Base-by-base conservation (phyloP, 2,329 filamentous ascomycete genomes). In the Coleophoma crateriformis region DNA sequence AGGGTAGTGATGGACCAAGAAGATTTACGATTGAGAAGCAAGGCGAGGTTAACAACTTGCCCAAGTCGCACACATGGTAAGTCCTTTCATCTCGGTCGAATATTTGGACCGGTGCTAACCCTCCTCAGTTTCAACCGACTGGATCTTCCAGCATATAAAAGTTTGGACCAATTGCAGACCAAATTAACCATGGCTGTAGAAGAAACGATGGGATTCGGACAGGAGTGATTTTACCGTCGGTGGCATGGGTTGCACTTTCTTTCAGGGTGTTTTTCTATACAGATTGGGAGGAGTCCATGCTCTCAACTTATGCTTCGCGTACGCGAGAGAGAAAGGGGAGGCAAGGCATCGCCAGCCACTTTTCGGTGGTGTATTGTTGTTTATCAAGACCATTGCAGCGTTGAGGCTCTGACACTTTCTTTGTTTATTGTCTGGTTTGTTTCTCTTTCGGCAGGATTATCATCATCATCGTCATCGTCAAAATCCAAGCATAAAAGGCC, bases 1-100 rank as follows among this genome's bases (percentile, higher is more conserved):
- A 99, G 70, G 94, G 94, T 38, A 96, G 90, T 59, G 94, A 99
- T 67, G 94, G 94, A 3, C 94, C 94, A 10, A 81, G 94, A 70
- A 78, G 94, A 55, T 99, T 99, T 64, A 99, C 94, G 1, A 97
- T 99, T 68, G 94, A 99, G 69, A 97, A 97, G 74, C 90, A 91
- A 35, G 94, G 94, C 51, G 94, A 97, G 66, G 76, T 91, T 47
- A 83, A 78, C 53, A 95, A 96, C 61, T 69, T 99, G 65, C 94
- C 94, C 33, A 99, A 99, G 73, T 94, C 90, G 52, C 94, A 99
- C 68, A 99, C 94, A 61, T 99, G 94, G 90, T 96, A 83, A 61
- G 87, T 79, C 50, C 19, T 27, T 17, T 40, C 32, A 15, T 14
- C 43, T 14, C 3, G 5, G 27, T 19, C 33, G 41, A 19, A 17